Base-by-base conservation (phyloP, 164 flowering plant genomes). In the Dillenia suffruticosa region DNA sequence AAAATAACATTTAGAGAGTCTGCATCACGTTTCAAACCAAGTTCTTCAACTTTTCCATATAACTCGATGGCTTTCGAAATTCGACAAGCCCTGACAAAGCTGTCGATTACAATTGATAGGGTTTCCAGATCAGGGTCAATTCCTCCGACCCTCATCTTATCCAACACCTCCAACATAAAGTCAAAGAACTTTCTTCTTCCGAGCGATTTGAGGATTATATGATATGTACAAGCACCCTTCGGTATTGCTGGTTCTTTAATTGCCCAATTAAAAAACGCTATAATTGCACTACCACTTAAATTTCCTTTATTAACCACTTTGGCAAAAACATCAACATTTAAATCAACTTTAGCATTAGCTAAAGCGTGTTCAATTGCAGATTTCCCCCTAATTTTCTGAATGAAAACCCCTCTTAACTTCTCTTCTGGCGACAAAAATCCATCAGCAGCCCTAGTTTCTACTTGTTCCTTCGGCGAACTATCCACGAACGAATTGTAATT, bases 241-340 rank as follows among this genome's bases (percentile, higher is more conserved):
- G 63, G 50, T 7, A 86, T 57, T 7, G 45, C 15, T 0, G 81
- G 83, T 68, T 78, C 85, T 61, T 75, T 76, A 54, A 80, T 70
- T 9, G 90, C 95, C 98, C 97, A 94, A 59, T 78, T 67, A 44
- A 91, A 94, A 61, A 94, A 87, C 15, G 49, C n/a, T 61, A 87
- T 79, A 84, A 94, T 89, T 0, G 84, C 78, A 11, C 82, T 87
- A 22, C 93, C 90, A 10, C 89, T 75, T 67, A 94, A 74, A 72
- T 74, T 83, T 54, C 97, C 98, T 63, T 63, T 68, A 68, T 84
- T 72, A 1, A 94, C 70, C 1, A 91, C 98, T 54, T 78, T 77
- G 6, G 78, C 73, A 61, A 91, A 67, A 26, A 82, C 49, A 32
- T 89, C 88, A 43, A 72, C 17, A 8, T 69, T 82, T 32, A 87